These are phyloP conservation scores for Trypanosoma boissoni DNA, from an alignment of 208 protist species.

Conservation along the genomic window DNA sequence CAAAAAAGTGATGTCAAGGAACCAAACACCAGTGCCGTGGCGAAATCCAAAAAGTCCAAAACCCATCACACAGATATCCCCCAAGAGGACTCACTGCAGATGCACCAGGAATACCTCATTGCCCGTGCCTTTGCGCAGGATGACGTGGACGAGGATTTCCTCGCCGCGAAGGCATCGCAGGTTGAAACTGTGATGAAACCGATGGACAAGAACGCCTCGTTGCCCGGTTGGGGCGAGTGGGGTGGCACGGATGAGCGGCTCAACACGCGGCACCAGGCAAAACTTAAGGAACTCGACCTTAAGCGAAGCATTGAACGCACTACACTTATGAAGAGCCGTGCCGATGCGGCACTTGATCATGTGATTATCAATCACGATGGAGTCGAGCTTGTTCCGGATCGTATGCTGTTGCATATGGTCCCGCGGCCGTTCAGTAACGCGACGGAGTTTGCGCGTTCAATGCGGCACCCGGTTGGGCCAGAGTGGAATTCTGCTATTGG, in stretches of 20 bases:
- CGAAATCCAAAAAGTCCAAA: neutral
- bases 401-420: conserved; percentile 90
- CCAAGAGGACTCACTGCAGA: conserved; percentile 30
- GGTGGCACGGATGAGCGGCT: conserved; percentile 78
- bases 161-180: conserved; percentile 83
- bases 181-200: conserved; percentile 86
- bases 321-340: conserved; percentile 79
- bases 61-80: neutral
- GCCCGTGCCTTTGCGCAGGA: conserved; percentile 90
- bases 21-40: neutral
- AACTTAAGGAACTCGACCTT: conserved; percentile 39
- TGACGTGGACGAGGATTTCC: conserved; percentile 89
- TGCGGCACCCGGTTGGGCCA: conserved; percentile 85
- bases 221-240: conserved; percentile 93
- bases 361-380: conserved; percentile 94
- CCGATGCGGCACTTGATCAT: conserved; percentile 84
- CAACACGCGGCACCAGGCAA: conserved; percentile 74
- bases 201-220: conserved; percentile 76
- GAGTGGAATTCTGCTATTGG: conserved; percentile 86
- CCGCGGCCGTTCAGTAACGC: conserved; percentile 88
- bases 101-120: conserved; percentile 87
- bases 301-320: conserved; percentile 74
- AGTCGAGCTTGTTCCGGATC: conserved; percentile 86
- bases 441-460: conserved; percentile 86
- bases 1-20: neutral